Base-by-base conservation (phyloP, 306 rosid species). In the cucumber (Cucumis sativus) region DNA sequence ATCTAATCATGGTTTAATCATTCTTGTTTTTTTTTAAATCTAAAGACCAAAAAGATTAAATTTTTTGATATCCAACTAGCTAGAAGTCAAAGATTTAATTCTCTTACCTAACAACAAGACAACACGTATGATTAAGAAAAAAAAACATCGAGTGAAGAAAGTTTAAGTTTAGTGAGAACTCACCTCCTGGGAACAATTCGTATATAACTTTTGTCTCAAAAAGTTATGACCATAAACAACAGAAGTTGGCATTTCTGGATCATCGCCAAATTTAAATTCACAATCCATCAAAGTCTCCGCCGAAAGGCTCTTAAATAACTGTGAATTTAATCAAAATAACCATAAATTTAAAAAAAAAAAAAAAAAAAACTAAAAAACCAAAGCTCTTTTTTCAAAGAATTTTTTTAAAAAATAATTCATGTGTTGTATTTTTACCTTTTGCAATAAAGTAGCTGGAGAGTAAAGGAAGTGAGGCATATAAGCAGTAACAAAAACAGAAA, bases 401-500 rank as follows among this genome's bases (percentile, higher is more conserved):
- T 10, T n/a, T n/a, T n/a, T n/a, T n/a, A n/a, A n/a, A 12, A 51
- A 51, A 23, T n/a, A 51, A 23, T 10, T n/a, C 3, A 20, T 13
- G 10, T 1, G 5, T 7, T 14, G 1, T 74, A 2, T 17, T 33
- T 33, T 33, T 75, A 75, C 78, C 8, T 57, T 39, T 1, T 37
- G 78, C 2, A 54, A 3, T 11, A 75, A 0, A 12, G 43, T 8
- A 2, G 66, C 33, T 0, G 66, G 64, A 21, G 78, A 6, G 20
- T 12, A 35, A 9, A n/a, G 13, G 39, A 57, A 57, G 62, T 57
- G 66, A 8, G 78, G 78, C 78, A 75, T 75, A 55, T 54, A 75
- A 57, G 67, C 78, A 25, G 78, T 35, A 35, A 57, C 51, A 37
- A 75, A 75, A 75, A 75, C 37, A 33, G 78, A 65, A 6, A 56